A percentile compares a stretch with the other conserved stretches of the same genome.
phyloP scores from a whole-genome alignment of 148 eudicot genomes.

The Gaultheria prostrata region DNA sequence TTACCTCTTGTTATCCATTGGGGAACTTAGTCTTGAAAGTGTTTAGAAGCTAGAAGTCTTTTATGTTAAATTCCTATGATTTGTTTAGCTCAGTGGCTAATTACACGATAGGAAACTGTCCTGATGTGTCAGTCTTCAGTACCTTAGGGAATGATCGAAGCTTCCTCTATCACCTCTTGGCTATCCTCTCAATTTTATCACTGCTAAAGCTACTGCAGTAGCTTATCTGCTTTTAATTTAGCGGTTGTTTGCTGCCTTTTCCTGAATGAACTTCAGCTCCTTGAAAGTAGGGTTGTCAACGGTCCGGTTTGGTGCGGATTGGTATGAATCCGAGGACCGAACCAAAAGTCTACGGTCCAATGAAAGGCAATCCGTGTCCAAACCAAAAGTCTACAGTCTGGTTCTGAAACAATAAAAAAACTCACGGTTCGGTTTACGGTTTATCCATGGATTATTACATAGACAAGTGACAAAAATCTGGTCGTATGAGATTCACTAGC shows the following conservation, averaged over 20 bases:
- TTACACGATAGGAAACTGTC: neutral
- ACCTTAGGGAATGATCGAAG: neutral
- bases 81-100: neutral
- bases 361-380: too few species aligned
- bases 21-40: neutral
- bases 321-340: too few species aligned
- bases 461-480: too few species aligned
- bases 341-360: too few species aligned
- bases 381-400: too few species aligned
- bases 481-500: too few species aligned
- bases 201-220: neutral
- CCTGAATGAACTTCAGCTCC: conserved; percentile 4
- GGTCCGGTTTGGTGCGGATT: too few species aligned
- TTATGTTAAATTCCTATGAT: neutral
- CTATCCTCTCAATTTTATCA: neutral
- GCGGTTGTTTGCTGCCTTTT: neutral
- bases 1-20: neutral
- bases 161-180: neutral
- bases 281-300: too few species aligned
- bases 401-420: too few species aligned
- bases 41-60: neutral
- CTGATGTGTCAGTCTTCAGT: neutral
- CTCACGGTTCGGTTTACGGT: too few species aligned
- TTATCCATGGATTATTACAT: too few species aligned
- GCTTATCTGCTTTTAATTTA: neutral